Evolutionary conservation across 1,139 yeast species (phyloP), one percentile per base, ranked within the genome.

Genomic region (Geotrichum klebahnii): DNA sequence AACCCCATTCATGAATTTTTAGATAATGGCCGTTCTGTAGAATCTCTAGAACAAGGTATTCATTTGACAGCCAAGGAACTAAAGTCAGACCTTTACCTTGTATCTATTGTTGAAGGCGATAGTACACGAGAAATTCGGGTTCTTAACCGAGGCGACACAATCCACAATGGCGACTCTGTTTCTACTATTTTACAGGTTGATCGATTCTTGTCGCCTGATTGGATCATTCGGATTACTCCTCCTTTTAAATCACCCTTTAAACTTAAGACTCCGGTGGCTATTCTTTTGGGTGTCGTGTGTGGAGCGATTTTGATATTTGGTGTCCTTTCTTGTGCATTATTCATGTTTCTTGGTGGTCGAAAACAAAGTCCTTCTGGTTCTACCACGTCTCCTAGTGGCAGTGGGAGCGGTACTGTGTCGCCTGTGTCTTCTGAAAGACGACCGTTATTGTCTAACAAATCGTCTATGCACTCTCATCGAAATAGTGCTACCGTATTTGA

Each of bases 141-240:
- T 6, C 55, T 84, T 20, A 75, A 79, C 26, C 79, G 78, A 59
- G 97, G 96, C 1, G 81, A 90, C 59, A 75, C 89, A 0, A 72
- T 79, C 8, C 63, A 67, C 19, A 57, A 57, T 14, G 38, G 50
- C 10, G 47, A 31, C 12, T 17, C 14, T 10, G 36, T 41, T 3
- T 43, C 68, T 2, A 87, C 96, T 53, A 80, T 89, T 1, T 78
- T 87, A 53, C 67, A 84, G 16, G 72, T 88, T 29, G 96, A 89
- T 59, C 72, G 81, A 48, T 90, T 92, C 3, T 69, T 82, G 16
- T 71, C 78, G 9, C 77, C 83, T 4, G 64, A 66, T 2, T 88
- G 97, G 96, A 42, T 52, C 22, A 51, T n/a, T n/a, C n/a, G n/a
- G n/a, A n/a, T 41, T 5, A 53, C 50, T 10, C 54, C 54, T 9